A percentile compares a stretch with the other conserved stretches of the same genome.
These are phyloP conservation scores for Planoprotostelium fungivorum DNA, from an alignment of 78 protist genomes.

Conservation along the genomic window DNA sequence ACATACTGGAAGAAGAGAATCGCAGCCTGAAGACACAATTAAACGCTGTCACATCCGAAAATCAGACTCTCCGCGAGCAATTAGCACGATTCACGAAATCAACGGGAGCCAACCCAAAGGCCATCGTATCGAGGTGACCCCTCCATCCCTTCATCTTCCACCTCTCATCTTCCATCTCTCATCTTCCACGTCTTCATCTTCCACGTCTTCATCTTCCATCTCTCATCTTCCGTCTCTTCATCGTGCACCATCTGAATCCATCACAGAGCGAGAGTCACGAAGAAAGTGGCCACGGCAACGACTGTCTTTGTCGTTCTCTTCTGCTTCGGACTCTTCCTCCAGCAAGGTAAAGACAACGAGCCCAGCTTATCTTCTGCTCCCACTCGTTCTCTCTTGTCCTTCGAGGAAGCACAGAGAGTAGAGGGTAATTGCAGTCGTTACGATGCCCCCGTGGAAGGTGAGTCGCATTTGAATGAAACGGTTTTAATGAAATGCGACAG, in stretches of 20 bases:
- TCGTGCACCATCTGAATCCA: background rate
- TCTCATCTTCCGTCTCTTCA: too few species aligned
- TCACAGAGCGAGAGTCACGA: background rate
- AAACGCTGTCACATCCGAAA: background rate
- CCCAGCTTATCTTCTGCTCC: background rate
- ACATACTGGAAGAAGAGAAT: background rate
- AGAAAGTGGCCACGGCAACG: background rate
- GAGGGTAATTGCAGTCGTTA: background rate
- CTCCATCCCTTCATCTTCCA: too few species aligned
- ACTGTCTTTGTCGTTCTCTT: background rate
- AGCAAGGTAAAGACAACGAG: background rate
- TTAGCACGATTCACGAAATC: too few species aligned
- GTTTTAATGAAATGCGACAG: too few species aligned
- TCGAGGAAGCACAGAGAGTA: background rate
- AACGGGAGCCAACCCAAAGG: too few species aligned
- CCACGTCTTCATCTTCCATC: too few species aligned
- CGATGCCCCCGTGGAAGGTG: background rate
- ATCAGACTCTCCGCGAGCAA: background rate
- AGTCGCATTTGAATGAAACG: too few species aligned
- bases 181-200: too few species aligned
- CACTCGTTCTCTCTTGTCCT: background rate
- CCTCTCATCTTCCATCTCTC: too few species aligned
- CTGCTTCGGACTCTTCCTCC: background rate
- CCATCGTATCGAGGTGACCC: too few species aligned
- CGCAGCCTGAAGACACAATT: background rate